Base-by-base conservation (phyloP, 2,329 filamentous ascomycete species). In the Beauveria medogensis region DNA sequence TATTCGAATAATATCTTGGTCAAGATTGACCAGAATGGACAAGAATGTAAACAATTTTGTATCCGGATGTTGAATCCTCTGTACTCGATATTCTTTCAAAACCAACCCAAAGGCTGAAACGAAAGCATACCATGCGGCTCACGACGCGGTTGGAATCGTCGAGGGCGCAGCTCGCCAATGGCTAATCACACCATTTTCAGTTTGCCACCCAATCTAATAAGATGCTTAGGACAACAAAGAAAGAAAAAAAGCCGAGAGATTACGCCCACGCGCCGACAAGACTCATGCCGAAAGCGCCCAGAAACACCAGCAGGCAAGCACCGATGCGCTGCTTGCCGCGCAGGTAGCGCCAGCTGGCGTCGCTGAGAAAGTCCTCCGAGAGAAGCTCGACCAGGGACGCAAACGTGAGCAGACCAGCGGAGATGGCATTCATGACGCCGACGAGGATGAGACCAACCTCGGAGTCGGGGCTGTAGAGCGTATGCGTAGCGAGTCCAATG, bases 361-460 rank as follows among this genome's bases (percentile, higher is more conserved):
- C 84, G 63, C 82, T 85, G 40, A 88, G 69, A 65, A 90, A 90
- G 66, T 91, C 88, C 69, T 90, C 87, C 0, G 86, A 86, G 58
- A 91, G 76, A 53, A 91, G 78, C 71, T 91, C 87, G 24, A 91
- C 86, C 55, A 91, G 74, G 0, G 86, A 87, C 0, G 88, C 88
- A 71, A 89, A 91, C 3, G 89, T 78, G 9, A 91, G 74, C n/a
- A 91, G 74, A 1, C 88, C 88, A 56, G 85, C 84, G 22, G 85
- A 89, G 58, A 91, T 85, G 28, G 86, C 87, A 69, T 91, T 91
- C 77, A 89, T 90, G 67, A 88, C 82, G 2, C 88, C 88, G 20
- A 90, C 87, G 70, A 90, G 83, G 20, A 91, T 76, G 20, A 91
- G 75, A 0, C 88, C 88, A 0, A 82, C 77, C 60, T 87, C 80